phyloP scores from a whole-genome alignment of 164 flowering plant genomes.

The Santalum album region DNA sequence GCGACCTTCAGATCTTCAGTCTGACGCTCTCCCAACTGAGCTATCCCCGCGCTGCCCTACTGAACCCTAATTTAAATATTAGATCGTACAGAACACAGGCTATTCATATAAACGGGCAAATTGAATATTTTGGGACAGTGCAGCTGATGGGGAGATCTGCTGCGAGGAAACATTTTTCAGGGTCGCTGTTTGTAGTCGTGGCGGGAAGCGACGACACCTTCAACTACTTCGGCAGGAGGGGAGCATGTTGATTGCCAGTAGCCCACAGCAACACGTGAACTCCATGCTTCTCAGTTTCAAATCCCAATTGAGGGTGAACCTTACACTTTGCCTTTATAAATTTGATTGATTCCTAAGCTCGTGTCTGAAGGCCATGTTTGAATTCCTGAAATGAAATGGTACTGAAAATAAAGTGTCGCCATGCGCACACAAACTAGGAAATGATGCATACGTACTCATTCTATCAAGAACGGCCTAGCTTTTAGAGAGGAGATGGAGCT shows the following conservation, averaged over 20 bases:
- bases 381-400: no score
- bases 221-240: slow-evolving; percentile 19
- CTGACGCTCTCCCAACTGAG: slow-evolving; percentile 20
- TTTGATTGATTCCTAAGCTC: no score
- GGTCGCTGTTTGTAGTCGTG: slow-evolving; percentile 43
- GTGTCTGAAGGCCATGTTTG: no score
- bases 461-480: no score
- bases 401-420: no score
- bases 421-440: no score
- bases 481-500: no score
- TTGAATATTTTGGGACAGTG: slow-evolving; percentile 34
- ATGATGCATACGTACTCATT: no score
- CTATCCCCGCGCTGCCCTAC: not conserved
- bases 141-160: slow-evolving; percentile 33
- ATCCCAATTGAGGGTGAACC: slow-evolving; percentile 40
- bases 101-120: slow-evolving; percentile 41
- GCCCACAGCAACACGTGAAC: slow-evolving; percentile 46
- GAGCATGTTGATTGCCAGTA: no score
- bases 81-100: slow-evolving; percentile 24
- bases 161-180: slow-evolving; percentile 33
- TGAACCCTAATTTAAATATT: not conserved
- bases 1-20: slow-evolving; percentile 92
- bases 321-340: no score
- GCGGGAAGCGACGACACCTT: slow-evolving; percentile 78
- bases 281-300: slow-evolving; percentile 26